Evolutionary conservation across 805 yeast species (phyloP).

Genomic region (Priceomyces melissophilus): DNA sequence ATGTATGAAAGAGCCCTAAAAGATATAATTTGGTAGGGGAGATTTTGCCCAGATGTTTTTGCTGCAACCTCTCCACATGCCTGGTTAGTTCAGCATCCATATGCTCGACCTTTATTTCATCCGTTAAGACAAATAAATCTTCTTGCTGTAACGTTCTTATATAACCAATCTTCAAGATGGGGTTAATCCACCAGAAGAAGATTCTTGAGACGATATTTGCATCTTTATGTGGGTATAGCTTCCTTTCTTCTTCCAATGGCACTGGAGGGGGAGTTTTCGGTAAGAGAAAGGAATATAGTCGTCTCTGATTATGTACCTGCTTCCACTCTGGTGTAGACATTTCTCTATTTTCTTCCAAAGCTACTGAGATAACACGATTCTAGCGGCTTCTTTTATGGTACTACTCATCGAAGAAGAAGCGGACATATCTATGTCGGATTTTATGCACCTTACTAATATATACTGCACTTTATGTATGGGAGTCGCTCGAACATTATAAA

Average conservation of each 20-base stretch:
- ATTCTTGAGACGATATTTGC: slow-evolving; percentile 11
- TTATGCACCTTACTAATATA: not conserved
- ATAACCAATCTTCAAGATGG: slow-evolving; percentile 16
- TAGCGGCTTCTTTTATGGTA: not conserved
- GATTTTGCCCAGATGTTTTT: slow-evolving; percentile 13
- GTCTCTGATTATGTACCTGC: slow-evolving; percentile 33
- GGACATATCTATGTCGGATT: not conserved
- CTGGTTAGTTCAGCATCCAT: slow-evolving; percentile 6
- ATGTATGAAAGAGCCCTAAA: slow-evolving; percentile 43
- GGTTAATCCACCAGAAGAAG: slow-evolving; percentile 19
- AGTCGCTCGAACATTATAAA: too few species aligned
- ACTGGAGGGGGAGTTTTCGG: slow-evolving; percentile 45
- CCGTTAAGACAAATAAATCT: slow-evolving; percentile 14
- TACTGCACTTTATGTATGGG: too few species aligned
- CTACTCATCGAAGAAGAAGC: not conserved
- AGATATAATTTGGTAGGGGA: slow-evolving; percentile 25
- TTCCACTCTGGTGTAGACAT: slow-evolving; percentile 8
- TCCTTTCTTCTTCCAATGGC: slow-evolving; percentile 48
- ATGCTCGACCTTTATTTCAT: slow-evolving; percentile 8
- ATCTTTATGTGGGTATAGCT: slow-evolving; percentile 33
- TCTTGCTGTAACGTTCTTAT: slow-evolving; percentile 15
- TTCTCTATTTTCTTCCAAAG: not conserved
- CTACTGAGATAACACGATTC: not conserved
- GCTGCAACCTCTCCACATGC: slow-evolving; percentile 7
- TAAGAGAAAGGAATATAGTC: slow-evolving; percentile 47